Percentiles rank a stretch among this genome's conserved stretches.
These are phyloP conservation scores for Blastocystis sp. DNA, from an alignment of 352 stramenopile species.

Conservation along the genomic window DNA sequence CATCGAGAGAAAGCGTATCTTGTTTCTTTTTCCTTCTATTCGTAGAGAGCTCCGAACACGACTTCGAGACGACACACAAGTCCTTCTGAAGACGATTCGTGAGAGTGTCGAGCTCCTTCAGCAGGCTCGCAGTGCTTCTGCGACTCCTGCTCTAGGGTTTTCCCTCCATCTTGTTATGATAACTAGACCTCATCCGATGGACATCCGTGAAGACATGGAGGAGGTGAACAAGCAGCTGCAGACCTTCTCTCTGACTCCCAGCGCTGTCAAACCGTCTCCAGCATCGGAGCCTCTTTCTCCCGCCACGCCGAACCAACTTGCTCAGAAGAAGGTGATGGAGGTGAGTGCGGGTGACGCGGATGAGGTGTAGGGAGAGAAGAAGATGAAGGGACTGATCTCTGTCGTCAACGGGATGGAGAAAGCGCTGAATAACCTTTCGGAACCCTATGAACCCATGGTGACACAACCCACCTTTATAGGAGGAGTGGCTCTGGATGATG, in stretches of 20 bases:
- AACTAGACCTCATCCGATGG: background rate
- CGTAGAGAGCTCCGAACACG: slow-evolving; percentile 1
- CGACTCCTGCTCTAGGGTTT: slow-evolving; percentile 16
- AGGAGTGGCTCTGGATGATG: background rate
- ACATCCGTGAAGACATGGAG: slow-evolving; percentile 34
- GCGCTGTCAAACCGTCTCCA: background rate
- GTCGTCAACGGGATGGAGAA: slow-evolving; percentile 47
- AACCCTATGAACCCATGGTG: background rate
- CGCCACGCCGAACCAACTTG: background rate
- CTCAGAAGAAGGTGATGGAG: slow-evolving; percentile 44
- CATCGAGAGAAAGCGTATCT: slow-evolving; percentile 7
- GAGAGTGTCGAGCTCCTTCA: slow-evolving; percentile 28
- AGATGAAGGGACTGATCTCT: slow-evolving; percentile 32
- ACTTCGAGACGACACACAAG: slow-evolving; percentile 34
- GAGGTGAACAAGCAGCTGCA: slow-evolving; percentile 48
- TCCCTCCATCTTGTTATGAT: background rate
- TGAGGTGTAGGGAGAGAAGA: slow-evolving; percentile 40
- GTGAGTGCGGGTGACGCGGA: background rate
- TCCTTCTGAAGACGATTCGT: slow-evolving; percentile 9
- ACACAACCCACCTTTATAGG: background rate
- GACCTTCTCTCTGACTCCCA: background rate
- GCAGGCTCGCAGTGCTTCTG: slow-evolving; percentile 17
- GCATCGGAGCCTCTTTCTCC: background rate
- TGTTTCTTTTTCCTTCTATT: background rate
- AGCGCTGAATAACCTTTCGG: background rate